phyloP scores from a whole-genome alignment of 306 rosid species.

The Arachis stenosperma region DNA sequence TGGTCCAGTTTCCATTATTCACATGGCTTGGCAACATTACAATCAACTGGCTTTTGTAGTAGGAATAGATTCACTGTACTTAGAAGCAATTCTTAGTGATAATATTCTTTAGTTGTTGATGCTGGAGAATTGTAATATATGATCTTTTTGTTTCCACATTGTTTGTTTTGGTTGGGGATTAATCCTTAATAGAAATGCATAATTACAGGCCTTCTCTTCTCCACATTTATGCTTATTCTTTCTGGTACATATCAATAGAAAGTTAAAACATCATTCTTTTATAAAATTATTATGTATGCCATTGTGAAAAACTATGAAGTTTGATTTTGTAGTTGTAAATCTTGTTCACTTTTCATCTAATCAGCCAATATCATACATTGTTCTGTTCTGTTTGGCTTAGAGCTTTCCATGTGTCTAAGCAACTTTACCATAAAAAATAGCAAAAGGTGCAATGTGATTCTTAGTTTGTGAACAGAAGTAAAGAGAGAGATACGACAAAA shows the following conservation, averaged over 20 bases:
- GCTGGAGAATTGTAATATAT: slow-evolving; percentile 31
- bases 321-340: background rate
- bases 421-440: no score
- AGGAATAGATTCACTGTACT: slow-evolving; percentile 36
- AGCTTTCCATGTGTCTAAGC: no score
- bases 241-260: background rate
- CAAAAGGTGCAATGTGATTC: no score
- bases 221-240: slow-evolving; percentile 4
- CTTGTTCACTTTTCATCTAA: background rate
- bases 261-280: slow-evolving; percentile 6
- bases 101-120: slow-evolving; percentile 20
- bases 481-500: no score
- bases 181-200: slow-evolving; percentile 32
- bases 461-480: no score
- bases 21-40: slow-evolving; percentile 91
- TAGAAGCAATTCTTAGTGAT: slow-evolving; percentile 37
- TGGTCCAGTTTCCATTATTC: slow-evolving; percentile 91
- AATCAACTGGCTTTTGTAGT: slow-evolving; percentile 86
- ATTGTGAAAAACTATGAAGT: slow-evolving; percentile 3
- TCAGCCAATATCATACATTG: background rate
- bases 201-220: slow-evolving; percentile 13
- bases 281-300: slow-evolving; percentile 13
- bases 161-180: slow-evolving; percentile 21
- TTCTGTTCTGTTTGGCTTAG: background rate
- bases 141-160: slow-evolving; percentile 25